Evolutionary conservation across 495 filamentous ascomycete species (phyloP).

Genomic region (Penicillium diatomitis): DNA sequence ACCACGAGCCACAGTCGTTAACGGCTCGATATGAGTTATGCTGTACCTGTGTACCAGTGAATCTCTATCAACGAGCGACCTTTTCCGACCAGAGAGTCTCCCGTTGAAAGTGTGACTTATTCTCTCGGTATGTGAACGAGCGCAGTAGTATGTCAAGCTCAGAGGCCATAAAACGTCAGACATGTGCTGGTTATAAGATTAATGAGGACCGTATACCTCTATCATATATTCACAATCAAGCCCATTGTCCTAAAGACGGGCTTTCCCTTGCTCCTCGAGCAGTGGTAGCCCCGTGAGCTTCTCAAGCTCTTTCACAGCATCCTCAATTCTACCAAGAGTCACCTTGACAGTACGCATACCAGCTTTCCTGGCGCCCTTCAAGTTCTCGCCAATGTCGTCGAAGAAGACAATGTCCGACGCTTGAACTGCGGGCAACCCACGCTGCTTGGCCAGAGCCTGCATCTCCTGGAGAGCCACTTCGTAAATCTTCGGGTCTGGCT

Average conservation of each 20-base stretch:
- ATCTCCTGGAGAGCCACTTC: constrained; percentile 57
- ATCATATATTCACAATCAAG: background rate
- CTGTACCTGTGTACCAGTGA: too few relatives aligned
- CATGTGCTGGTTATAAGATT: too few relatives aligned
- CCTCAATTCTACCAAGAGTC: constrained; percentile 61
- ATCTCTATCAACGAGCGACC: too few relatives aligned
- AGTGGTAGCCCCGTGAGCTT: constrained; percentile 46
- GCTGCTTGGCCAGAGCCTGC: constrained; percentile 47
- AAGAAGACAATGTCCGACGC: constrained; percentile 73
- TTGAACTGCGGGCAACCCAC: constrained; percentile 45
- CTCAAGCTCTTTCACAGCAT: constrained; percentile 67
- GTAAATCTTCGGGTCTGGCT: constrained; percentile 80
- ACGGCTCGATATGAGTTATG: too few relatives aligned
- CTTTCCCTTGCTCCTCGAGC: constrained; percentile 33
- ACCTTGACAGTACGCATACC: constrained; percentile 85
- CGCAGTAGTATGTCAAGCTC: too few relatives aligned
- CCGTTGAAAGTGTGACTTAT: too few relatives aligned
- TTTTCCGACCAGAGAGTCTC: too few relatives aligned
- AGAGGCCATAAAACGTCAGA: too few relatives aligned
- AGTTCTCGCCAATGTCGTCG: constrained; percentile 93
- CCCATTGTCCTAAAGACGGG: constrained; percentile 23
- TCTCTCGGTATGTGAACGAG: too few relatives aligned
- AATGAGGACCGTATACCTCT: background rate
- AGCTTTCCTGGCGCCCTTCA: constrained; percentile 64
- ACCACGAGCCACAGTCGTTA: too few relatives aligned